Percentiles rank a stretch among this genome's conserved stretches.
Conservation (phyloP, 257 asterid species). For the Plantago major region DNA sequence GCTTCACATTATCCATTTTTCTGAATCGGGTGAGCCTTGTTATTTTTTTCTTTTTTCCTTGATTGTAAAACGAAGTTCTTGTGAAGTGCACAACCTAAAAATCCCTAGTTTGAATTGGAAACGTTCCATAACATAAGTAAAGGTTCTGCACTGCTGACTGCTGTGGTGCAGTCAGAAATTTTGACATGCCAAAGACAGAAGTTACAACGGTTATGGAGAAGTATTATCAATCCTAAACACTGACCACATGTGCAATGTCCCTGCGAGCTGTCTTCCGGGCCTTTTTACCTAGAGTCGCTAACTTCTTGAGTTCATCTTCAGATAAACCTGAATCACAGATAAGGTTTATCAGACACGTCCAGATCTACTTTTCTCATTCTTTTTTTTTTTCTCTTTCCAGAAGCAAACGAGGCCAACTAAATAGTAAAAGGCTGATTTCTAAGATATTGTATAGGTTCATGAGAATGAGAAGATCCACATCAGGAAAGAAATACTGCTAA, state of each 20-base stretch:
- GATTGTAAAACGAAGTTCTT: too few relatives aligned
- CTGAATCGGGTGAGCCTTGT: background rate
- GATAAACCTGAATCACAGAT: slow-evolving; percentile 53
- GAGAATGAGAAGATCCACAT: too few relatives aligned
- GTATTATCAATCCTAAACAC: slow-evolving; percentile 28
- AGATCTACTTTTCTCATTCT: background rate
- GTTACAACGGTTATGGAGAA: background rate
- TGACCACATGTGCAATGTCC: slow-evolving; percentile 91
- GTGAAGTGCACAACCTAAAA: too few relatives aligned
- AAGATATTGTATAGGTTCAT: too few relatives aligned
- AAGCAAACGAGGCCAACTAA: too few relatives aligned
- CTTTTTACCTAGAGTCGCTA: slow-evolving; percentile 70
- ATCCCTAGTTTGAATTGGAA: too few relatives aligned
- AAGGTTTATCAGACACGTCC: slow-evolving; percentile 5
- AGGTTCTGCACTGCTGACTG: too few relatives aligned
- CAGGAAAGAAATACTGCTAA: too few relatives aligned
- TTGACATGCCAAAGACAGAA: background rate
- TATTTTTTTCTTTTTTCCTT: too few relatives aligned
- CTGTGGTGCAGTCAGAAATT: background rate
- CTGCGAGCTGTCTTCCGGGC: slow-evolving; percentile 87
- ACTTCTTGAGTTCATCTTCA: slow-evolving; percentile 64
- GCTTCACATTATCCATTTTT: background rate
- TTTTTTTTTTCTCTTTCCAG: too few relatives aligned
- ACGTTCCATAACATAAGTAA: too few relatives aligned
- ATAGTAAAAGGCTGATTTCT: too few relatives aligned